Evolutionary conservation across 345 rosid genomes (phyloP).

Genomic region (Barbarea vulgaris): DNA sequence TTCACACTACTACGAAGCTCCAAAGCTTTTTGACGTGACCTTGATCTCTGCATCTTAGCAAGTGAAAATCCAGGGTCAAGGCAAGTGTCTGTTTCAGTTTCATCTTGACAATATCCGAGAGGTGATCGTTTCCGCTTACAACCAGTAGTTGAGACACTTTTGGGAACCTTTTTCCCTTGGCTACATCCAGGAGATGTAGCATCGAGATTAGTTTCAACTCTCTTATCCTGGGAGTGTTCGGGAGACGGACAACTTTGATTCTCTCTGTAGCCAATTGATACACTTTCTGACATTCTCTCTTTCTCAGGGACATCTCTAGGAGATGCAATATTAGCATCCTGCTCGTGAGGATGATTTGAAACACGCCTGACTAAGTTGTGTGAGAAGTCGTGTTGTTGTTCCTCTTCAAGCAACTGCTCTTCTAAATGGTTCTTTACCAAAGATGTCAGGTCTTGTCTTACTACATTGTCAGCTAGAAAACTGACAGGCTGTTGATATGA

Average conservation of each 20-base stretch:
- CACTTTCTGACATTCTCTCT: constrained; percentile 42
- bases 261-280: constrained; percentile 18
- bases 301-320: constrained; percentile 51
- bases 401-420: constrained; percentile 40
- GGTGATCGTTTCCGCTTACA: constrained; percentile 46
- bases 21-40: constrained; percentile 70
- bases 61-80: constrained; percentile 51
- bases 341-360: constrained; percentile 39
- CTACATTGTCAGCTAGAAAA: constrained; percentile 40
- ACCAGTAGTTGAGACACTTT: constrained; percentile 41
- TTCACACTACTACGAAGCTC: constrained; percentile 68
- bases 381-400: constrained; percentile 40
- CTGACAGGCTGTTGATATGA: constrained; percentile 38
- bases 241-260: constrained; percentile 17
- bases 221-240: constrained; percentile 12
- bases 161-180: constrained; percentile 24
- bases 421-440: constrained; percentile 26
- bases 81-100: constrained; percentile 36
- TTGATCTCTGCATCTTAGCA: constrained; percentile 72
- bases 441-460: constrained; percentile 25
- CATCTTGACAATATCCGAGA: constrained; percentile 49
- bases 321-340: constrained; percentile 47
- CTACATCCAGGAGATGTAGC: constrained; percentile 31
- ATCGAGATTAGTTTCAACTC: constrained; percentile 17
- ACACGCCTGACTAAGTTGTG: constrained; percentile 32